These are phyloP conservation scores for Phyllosticta capitalensis DNA, from an alignment of 2,329 filamentous ascomycete species.

Conservation along the genomic window DNA sequence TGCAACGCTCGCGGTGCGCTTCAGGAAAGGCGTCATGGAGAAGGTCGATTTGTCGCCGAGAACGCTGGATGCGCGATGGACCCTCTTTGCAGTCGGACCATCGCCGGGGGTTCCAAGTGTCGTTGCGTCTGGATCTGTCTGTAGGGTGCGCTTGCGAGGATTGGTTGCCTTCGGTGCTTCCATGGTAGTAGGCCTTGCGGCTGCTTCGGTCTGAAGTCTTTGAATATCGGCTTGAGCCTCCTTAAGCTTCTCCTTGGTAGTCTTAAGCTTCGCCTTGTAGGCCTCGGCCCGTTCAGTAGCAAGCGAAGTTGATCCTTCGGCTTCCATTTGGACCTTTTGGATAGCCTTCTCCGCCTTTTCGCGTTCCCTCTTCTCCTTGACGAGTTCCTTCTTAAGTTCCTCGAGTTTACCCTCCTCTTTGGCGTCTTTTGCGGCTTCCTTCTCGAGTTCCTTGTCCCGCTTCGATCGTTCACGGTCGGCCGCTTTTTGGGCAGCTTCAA, in stretches of 20 bases:
- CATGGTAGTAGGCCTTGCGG: slow-evolving; percentile 21
- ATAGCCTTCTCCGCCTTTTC: slow-evolving; percentile 43
- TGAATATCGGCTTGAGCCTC: slow-evolving; percentile 46
- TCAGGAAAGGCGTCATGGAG: slow-evolving; percentile 89
- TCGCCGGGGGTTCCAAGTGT: slow-evolving; percentile 41
- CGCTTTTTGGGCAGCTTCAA: slow-evolving; percentile 23
- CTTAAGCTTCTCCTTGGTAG: slow-evolving; percentile 64
- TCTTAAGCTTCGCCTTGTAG: slow-evolving; percentile 59
- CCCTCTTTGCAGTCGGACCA: slow-evolving; percentile 37
- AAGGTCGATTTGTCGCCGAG: slow-evolving; percentile 84
- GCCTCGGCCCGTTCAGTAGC: slow-evolving; percentile 63
- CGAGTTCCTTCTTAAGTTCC: slow-evolving; percentile 18
- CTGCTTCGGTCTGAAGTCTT: slow-evolving; percentile 30
- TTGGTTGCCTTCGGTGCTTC: slow-evolving; percentile 26
- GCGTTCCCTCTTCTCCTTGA: slow-evolving; percentile 37
- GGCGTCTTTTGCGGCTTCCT: slow-evolving; percentile 11
- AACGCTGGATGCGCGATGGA: slow-evolving; percentile 41
- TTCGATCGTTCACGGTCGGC: slow-evolving; percentile 23
- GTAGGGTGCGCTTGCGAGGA: slow-evolving; percentile 33
- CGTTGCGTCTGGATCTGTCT: slow-evolving; percentile 38
- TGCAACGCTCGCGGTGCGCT: slow-evolving; percentile 56
- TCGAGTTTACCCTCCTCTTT: slow-evolving; percentile 17
- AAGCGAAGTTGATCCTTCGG: slow-evolving; percentile 52
- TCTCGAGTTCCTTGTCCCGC: slow-evolving; percentile 19
- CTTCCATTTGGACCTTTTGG: slow-evolving; percentile 50